phyloP scores from a whole-genome alignment of 495 filamentous ascomycete genomes.

The Aspergillus campestris region DNA sequence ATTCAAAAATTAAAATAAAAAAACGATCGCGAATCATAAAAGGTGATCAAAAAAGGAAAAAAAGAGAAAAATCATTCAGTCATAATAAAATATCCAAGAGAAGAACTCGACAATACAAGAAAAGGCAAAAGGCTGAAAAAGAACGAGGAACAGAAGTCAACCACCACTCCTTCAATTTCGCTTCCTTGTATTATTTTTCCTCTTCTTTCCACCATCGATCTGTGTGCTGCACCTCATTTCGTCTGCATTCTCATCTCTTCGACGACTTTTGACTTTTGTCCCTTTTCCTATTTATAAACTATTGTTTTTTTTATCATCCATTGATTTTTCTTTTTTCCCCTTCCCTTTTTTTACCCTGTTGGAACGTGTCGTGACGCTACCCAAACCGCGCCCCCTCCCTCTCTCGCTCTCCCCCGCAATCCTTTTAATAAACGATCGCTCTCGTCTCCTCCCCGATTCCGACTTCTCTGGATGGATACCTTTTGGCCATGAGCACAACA shows the following conservation, averaged over 20 bases:
- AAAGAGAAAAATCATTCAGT: too few species aligned
- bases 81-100: too few species aligned
- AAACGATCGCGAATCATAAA: not conserved
- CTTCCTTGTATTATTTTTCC: not conserved
- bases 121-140: too few species aligned
- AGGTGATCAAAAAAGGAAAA: not conserved
- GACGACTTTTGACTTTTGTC: not conserved
- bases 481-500: constrained; percentile 33
- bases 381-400: not conserved
- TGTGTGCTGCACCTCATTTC: not conserved
- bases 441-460: constrained; percentile 5
- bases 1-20: constrained; percentile 1
- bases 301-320: not conserved
- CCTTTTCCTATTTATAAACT: not conserved
- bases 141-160: too few species aligned
- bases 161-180: not conserved
- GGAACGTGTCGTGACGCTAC: not conserved
- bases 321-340: not conserved
- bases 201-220: constrained; percentile 1
- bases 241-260: not conserved
- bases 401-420: not conserved
- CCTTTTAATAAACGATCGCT: constrained; percentile 1
- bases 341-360: not conserved
- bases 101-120: too few species aligned
- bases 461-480: constrained; percentile 23